phyloP scores from a whole-genome alignment of 108 stramenopile species.

The Pseudonitzschia delicatissima region DNA sequence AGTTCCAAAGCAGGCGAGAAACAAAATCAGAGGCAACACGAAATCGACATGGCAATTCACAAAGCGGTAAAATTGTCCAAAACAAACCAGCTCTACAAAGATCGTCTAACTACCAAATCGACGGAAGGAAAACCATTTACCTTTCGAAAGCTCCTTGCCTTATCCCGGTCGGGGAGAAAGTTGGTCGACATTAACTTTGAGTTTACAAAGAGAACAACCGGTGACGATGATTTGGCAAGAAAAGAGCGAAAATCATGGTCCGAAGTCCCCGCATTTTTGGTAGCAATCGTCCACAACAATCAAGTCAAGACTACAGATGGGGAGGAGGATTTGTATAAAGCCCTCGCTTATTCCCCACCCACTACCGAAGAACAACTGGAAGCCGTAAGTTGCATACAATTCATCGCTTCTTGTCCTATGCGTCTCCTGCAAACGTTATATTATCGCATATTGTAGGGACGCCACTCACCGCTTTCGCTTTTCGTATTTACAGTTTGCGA shows the following conservation, averaged over 20 bases:
- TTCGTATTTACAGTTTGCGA: conserved; percentile 44
- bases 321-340: conserved; percentile 22
- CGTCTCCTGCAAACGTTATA: neutral
- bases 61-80: too few species aligned
- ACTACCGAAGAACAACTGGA: conserved; percentile 58
- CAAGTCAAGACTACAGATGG: conserved; percentile 6
- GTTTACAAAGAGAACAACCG: conserved; percentile 15
- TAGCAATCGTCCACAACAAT: conserved; percentile 51
- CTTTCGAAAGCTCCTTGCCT: conserved; percentile 54
- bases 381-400: conserved; percentile 38
- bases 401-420: too few species aligned
- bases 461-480: neutral
- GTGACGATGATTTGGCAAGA: conserved; percentile 5
- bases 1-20: too few species aligned
- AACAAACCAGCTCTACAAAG: too few species aligned
- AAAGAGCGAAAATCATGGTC: conserved; percentile 66
- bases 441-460: neutral
- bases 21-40: too few species aligned
- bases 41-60: too few species aligned
- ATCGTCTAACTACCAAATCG: too few species aligned
- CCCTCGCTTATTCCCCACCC: conserved; percentile 54
- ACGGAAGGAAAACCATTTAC: conserved; percentile 57
- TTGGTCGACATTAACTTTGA: conserved; percentile 62
- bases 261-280: conserved; percentile 66
- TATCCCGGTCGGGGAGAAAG: conserved; percentile 34